phyloP scores from a whole-genome alignment of 2,329 filamentous ascomycete species.

The Penicillium verrucosum region DNA sequence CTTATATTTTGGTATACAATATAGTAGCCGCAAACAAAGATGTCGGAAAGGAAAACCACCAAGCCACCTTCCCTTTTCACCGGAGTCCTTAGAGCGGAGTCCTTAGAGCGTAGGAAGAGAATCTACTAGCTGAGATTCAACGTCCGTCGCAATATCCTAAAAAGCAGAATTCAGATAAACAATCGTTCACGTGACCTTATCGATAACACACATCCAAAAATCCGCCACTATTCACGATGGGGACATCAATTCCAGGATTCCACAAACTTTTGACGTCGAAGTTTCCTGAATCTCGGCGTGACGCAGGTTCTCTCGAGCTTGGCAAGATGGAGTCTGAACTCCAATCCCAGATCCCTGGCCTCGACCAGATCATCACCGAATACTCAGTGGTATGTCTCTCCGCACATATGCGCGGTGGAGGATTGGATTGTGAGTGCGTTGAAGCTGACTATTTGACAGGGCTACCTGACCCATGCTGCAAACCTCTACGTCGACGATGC shows the following conservation, averaged over 20 bases:
- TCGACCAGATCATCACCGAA: conserved; percentile 84
- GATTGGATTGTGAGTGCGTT: background rate
- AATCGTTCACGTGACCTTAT: conserved; percentile 21
- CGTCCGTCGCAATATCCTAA: background rate
- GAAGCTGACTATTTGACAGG: conserved; percentile 41
- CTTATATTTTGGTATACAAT: background rate
- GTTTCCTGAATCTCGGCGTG: background rate
- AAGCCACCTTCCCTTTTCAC: background rate
- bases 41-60: background rate
- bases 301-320: background rate
- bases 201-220: conserved; percentile 24
- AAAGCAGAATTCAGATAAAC: background rate
- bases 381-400: conserved; percentile 65
- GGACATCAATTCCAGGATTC: conserved; percentile 7
- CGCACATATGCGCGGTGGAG: background rate
- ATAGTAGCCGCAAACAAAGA: background rate
- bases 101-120: too few relatives aligned
- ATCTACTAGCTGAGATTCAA: background rate
- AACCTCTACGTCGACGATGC: conserved; percentile 73
- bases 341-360: conserved; percentile 75
- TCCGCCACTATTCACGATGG: conserved; percentile 20
- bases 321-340: conserved; percentile 79
- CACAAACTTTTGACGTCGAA: background rate
- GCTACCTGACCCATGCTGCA: conserved; percentile 91
- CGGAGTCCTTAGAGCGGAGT: too few relatives aligned